phyloP scores from a whole-genome alignment of 192 early-diverging fungal genomes.

The Phlyctochytrium bullatum region DNA sequence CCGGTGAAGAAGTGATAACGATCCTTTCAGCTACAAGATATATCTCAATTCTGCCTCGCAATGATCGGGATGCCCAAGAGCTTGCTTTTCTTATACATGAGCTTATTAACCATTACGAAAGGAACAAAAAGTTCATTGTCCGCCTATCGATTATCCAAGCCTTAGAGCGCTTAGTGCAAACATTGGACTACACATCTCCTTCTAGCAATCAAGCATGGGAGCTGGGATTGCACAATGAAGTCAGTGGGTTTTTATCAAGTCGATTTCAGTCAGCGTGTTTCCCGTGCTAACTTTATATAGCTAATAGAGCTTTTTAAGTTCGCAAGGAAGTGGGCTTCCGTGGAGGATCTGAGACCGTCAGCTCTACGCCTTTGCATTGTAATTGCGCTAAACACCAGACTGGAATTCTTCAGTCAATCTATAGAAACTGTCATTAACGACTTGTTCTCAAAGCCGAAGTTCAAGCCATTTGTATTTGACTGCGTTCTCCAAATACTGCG shows the following conservation, averaged over 20 bases:
- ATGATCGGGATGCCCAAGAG: slow-evolving; percentile 21
- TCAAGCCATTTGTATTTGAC: slow-evolving; percentile 37
- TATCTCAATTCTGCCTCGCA: slow-evolving; percentile 34
- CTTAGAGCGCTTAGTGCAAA: slow-evolving; percentile 47
- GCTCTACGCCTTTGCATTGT: slow-evolving; percentile 36
- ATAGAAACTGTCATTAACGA: slow-evolving; percentile 39
- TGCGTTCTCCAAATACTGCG: slow-evolving; percentile 45
- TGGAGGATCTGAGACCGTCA: slow-evolving; percentile 38
- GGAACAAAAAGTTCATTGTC: slow-evolving; percentile 39
- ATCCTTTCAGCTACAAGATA: slow-evolving; percentile 40
- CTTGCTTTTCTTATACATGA: slow-evolving; percentile 32
- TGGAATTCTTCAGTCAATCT: slow-evolving; percentile 42
- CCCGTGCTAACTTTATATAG: no score
- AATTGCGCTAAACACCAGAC: slow-evolving; percentile 40
- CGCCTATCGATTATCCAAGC: slow-evolving; percentile 42
- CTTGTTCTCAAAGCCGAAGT: slow-evolving; percentile 33
- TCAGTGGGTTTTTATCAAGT: background rate
- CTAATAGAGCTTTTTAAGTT: slow-evolving; percentile 39
- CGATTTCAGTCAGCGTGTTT: background rate
- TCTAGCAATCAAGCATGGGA: slow-evolving; percentile 27
- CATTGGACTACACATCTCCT: slow-evolving; percentile 34
- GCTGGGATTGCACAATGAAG: slow-evolving; percentile 27
- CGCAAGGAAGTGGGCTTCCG: slow-evolving; percentile 36
- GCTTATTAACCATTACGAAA: slow-evolving; percentile 29
- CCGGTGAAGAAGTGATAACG: slow-evolving; percentile 44